phyloP scores from a whole-genome alignment of 768 basidiomycete species.

The Boletus patriciae region DNA sequence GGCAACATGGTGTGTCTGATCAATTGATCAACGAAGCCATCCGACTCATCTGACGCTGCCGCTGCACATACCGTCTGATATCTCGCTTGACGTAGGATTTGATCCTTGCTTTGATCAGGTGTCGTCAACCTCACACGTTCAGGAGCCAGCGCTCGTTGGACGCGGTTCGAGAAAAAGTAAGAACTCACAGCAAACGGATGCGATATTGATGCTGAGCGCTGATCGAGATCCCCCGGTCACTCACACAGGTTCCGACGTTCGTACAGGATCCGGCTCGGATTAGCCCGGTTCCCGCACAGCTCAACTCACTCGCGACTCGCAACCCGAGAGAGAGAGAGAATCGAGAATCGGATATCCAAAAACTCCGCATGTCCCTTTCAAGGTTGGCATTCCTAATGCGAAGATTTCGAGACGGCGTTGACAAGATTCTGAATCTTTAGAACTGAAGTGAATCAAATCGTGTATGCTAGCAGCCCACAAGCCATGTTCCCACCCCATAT shows the following conservation, averaged over 20 bases:
- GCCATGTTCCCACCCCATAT: too few species aligned
- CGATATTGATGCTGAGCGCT: too few species aligned
- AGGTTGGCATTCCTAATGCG: neutral
- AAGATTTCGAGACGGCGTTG: slow-evolving; percentile 1
- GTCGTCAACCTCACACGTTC: neutral
- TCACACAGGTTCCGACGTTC: neutral
- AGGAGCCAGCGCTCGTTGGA: neutral
- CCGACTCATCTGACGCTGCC: neutral
- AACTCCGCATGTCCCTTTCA: neutral
- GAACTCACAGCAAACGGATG: too few species aligned
- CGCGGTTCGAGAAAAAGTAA: neutral
- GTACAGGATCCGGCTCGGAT: neutral
- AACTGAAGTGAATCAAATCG: neutral
- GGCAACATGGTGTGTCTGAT: neutral
- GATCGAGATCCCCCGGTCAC: neutral
- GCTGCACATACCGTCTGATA: neutral
- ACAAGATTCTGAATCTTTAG: neutral
- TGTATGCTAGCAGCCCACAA: neutral
- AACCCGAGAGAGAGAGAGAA: neutral
- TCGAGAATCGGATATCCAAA: neutral
- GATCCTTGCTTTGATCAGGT: slow-evolving; percentile 1
- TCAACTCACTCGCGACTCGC: neutral
- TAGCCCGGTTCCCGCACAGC: neutral
- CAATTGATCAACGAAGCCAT: neutral
- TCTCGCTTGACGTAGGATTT: neutral